A percentile compares a stretch with the other conserved stretches of the same genome.
phyloP scores from a whole-genome alignment of 257 asterid species.

The Jacaranda mimosifolia region DNA sequence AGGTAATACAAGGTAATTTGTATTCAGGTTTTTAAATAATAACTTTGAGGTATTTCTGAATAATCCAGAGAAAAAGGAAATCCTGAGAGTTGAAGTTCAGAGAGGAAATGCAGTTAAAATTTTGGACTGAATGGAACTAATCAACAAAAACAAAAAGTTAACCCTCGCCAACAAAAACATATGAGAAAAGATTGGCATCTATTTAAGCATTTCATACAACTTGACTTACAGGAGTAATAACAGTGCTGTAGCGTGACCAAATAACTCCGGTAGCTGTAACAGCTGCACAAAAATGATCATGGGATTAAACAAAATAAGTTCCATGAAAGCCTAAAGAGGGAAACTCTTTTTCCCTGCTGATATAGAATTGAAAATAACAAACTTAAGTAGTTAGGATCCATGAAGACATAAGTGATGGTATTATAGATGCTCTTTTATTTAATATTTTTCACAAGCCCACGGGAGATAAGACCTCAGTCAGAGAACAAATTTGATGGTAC shows the following conservation, averaged over 20 bases:
- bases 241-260: constrained; percentile 84
- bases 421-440: neutral
- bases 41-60: too few relatives aligned
- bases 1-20: too few relatives aligned
- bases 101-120: neutral
- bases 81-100: too few relatives aligned
- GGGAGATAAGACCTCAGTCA: neutral
- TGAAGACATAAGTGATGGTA: neutral
- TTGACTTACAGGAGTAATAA: constrained; percentile 73
- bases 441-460: neutral
- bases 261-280: constrained; percentile 77
- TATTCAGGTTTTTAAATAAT: too few relatives aligned
- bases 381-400: neutral
- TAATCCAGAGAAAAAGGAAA: too few relatives aligned
- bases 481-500: neutral
- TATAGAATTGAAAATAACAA: neutral
- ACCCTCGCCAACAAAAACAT: neutral
- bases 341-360: neutral
- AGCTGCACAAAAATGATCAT: constrained; percentile 52
- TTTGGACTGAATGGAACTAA: neutral
- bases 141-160: neutral
- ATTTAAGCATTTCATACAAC: neutral
- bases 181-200: neutral
- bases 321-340: constrained; percentile 18
- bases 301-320: constrained; percentile 23